Percentiles rank a stretch among this genome's conserved stretches.
Evolutionary conservation across 1,139 yeast species (phyloP).

Genomic region (Candida neerlandica): DNA sequence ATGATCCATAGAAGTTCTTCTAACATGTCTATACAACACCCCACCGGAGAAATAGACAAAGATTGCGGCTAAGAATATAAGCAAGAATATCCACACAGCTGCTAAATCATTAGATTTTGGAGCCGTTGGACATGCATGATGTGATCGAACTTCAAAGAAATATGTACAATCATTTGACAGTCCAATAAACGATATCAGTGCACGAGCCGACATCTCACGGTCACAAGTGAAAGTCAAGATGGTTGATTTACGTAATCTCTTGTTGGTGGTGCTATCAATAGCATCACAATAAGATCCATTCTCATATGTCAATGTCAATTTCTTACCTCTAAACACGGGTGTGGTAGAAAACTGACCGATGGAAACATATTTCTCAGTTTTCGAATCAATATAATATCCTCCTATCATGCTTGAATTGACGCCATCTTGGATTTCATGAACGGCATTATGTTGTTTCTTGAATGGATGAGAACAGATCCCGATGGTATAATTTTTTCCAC

Average conservation of each 20-base stretch:
- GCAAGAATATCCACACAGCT: slow-evolving; percentile 59
- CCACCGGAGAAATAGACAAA: slow-evolving; percentile 61
- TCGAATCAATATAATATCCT: slow-evolving; percentile 62
- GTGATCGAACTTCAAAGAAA: slow-evolving; percentile 82
- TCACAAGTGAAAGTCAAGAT: slow-evolving; percentile 79
- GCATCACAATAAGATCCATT: slow-evolving; percentile 70
- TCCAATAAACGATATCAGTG: slow-evolving; percentile 71
- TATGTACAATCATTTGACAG: slow-evolving; percentile 76
- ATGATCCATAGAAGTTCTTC: slow-evolving; percentile 2
- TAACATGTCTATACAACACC: slow-evolving; percentile 42
- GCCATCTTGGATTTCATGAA: slow-evolving; percentile 37
- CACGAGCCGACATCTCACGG: slow-evolving; percentile 67
- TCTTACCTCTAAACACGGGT: slow-evolving; percentile 72
- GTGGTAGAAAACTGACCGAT: slow-evolving; percentile 64
- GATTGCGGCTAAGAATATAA: slow-evolving; percentile 55
- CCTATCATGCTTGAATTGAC: slow-evolving; percentile 59
- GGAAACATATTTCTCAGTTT: slow-evolving; percentile 54
- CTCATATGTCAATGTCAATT: slow-evolving; percentile 67
- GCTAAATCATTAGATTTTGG: slow-evolving; percentile 58
- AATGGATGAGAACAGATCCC: slow-evolving; percentile 77
- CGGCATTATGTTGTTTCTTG: slow-evolving; percentile 34
- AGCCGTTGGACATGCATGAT: slow-evolving; percentile 87
- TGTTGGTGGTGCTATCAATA: slow-evolving; percentile 36
- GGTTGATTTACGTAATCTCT: slow-evolving; percentile 59
- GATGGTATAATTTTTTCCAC: slow-evolving; percentile 72